Evolutionary conservation across 768 basidiomycete genomes (phyloP).

Genomic region (Daedaleopsis sinensis): DNA sequence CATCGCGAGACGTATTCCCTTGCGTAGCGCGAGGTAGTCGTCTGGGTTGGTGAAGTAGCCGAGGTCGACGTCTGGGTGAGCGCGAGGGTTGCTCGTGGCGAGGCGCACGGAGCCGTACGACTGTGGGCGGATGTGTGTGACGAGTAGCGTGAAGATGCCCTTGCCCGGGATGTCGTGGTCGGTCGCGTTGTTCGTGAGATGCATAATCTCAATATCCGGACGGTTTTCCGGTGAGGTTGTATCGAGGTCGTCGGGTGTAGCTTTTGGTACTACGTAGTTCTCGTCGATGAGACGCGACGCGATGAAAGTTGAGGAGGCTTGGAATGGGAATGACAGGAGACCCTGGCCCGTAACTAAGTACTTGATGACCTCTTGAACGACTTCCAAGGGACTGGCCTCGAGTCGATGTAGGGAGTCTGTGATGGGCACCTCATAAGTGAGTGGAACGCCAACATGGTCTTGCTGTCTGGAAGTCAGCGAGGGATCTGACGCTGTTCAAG

Average conservation of each 20-base stretch:
- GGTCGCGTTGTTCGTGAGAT: slow-evolving; percentile 17
- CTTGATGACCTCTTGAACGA: slow-evolving; percentile 33
- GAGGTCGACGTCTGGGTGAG: slow-evolving; percentile 34
- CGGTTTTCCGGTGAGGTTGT: slow-evolving; percentile 21
- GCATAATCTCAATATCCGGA: slow-evolving; percentile 45
- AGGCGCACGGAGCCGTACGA: slow-evolving; percentile 31
- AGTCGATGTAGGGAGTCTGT: slow-evolving; percentile 35
- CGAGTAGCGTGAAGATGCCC: slow-evolving; percentile 25
- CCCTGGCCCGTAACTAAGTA: slow-evolving; percentile 39
- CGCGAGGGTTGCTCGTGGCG: slow-evolving; percentile 35
- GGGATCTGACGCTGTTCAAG: not conserved
- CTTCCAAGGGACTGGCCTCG: slow-evolving; percentile 26
- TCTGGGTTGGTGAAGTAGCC: slow-evolving; percentile 28
- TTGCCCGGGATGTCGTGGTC: slow-evolving; percentile 14
- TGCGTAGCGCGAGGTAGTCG: slow-evolving; percentile 31
- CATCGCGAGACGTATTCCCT: slow-evolving; percentile 17
- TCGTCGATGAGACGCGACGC: slow-evolving; percentile 4
- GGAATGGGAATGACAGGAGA: slow-evolving; percentile 20
- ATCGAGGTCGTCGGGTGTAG: slow-evolving; percentile 3
- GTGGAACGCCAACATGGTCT: slow-evolving; percentile 35
- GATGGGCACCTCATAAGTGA: slow-evolving; percentile 36
- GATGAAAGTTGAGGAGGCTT: slow-evolving; percentile 7
- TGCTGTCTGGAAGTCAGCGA: not conserved
- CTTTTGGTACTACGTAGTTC: not conserved
- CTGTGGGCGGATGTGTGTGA: slow-evolving; percentile 29